A percentile compares a stretch with the other conserved stretches of the same genome.
Conservation (phyloP, 2,329 filamentous ascomycete species). For the Plectosphaerella sp. region DNA sequence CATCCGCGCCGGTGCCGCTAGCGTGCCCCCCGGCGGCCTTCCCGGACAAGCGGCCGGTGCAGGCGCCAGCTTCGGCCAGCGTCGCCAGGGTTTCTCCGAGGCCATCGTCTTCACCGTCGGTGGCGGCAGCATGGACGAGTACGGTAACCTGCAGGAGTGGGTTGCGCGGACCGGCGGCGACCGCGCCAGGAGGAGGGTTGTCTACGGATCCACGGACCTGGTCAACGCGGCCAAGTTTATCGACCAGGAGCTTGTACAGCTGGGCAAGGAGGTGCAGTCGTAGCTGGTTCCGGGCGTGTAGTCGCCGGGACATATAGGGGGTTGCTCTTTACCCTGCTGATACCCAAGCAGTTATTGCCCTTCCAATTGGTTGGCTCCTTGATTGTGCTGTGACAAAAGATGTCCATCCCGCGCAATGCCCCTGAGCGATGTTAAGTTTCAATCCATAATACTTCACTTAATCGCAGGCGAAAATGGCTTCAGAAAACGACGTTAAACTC, state of each 20-base stretch:
- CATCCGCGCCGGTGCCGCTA: constrained; percentile 40
- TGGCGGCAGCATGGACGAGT: constrained; percentile 97
- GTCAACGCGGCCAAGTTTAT: constrained; percentile 67
- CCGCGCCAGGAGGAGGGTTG: constrained; percentile 70
- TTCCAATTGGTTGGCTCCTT: too few species aligned
- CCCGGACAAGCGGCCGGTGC: constrained; percentile 54
- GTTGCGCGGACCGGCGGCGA: constrained; percentile 69
- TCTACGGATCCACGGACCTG: constrained; percentile 91
- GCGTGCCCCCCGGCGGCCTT: constrained; percentile 40
- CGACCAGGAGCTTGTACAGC: constrained; percentile 55
- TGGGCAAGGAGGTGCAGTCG: constrained; percentile 52
- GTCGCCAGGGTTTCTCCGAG: constrained; percentile 83
- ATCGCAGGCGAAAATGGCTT: too few species aligned
- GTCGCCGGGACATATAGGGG: background rate
- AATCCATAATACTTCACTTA: background rate
- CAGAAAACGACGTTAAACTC: too few species aligned
- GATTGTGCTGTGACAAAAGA: too few species aligned
- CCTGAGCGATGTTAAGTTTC: background rate
- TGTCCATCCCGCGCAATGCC: too few species aligned
- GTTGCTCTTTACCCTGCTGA: too few species aligned
- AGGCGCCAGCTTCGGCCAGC: constrained; percentile 82
- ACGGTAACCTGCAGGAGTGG: constrained; percentile 97
- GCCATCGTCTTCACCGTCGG: constrained; percentile 93
- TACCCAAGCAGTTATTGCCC: too few species aligned
- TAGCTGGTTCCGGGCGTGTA: constrained; percentile 2